These are phyloP conservation scores for Paramyrothecium sp. DNA, from an alignment of 2,329 filamentous ascomycete genomes.

Conservation along the genomic window DNA sequence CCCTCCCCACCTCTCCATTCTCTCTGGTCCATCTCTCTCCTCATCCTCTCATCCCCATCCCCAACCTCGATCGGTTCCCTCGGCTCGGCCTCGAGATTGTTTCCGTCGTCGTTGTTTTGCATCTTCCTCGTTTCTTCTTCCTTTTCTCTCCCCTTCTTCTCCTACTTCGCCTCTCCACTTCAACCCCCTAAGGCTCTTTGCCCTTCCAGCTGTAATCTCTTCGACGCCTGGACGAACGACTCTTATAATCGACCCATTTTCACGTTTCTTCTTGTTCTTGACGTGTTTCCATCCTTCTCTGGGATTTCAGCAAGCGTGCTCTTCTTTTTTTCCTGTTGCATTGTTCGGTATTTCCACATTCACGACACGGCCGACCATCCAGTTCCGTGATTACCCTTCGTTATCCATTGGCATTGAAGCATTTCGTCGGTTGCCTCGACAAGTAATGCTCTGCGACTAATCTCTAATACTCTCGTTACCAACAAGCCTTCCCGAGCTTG, in stretches of 20 bases:
- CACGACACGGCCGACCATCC: too few species aligned
- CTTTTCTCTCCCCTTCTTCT: background rate
- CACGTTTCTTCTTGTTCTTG: too few species aligned
- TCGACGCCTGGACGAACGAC: background rate
- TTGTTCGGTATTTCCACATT: background rate
- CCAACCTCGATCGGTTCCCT: background rate
- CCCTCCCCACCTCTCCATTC: conserved; percentile 1
- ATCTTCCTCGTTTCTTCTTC: background rate
- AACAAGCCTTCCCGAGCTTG: background rate
- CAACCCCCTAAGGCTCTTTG: background rate
- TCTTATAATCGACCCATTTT: too few species aligned
- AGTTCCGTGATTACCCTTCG: background rate
- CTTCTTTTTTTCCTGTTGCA: background rate
- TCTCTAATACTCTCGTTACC: background rate
- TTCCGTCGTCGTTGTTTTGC: background rate
- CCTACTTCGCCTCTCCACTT: background rate
- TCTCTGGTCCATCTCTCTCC: background rate
- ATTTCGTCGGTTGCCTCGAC: background rate
- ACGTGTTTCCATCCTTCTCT: too few species aligned
- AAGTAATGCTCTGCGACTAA: background rate
- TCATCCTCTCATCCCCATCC: background rate
- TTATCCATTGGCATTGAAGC: background rate
- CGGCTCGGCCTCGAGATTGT: background rate
- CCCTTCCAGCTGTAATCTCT: background rate
- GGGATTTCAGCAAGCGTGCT: too few species aligned